Percentiles rank a stretch among this genome's conserved stretches.
Evolutionary conservation across 2,329 filamentous ascomycete species (phyloP).

Genomic region (Ceratocystis colombiana): DNA sequence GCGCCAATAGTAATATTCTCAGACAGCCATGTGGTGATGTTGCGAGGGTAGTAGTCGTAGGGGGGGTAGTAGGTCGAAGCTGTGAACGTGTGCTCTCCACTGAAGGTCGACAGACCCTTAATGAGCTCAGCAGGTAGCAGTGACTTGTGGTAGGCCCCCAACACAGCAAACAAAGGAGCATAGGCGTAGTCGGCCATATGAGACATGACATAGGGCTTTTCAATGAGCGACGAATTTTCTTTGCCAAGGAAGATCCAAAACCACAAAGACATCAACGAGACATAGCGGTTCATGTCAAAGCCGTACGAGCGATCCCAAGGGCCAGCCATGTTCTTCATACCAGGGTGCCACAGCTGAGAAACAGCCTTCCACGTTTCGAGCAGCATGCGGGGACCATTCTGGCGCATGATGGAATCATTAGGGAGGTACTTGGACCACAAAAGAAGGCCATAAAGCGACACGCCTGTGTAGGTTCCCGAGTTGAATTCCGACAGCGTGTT

Average conservation of each 20-base stretch:
- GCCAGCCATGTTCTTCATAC: slow-evolving; percentile 51
- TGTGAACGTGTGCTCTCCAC: slow-evolving; percentile 43
- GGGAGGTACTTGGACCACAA: slow-evolving; percentile 52
- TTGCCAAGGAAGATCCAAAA: slow-evolving; percentile 50
- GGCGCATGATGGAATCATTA: slow-evolving; percentile 42
- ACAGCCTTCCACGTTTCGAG: slow-evolving; percentile 44
- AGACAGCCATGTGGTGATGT: slow-evolving; percentile 50
- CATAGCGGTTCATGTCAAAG: slow-evolving; percentile 53
- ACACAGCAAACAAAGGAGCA: slow-evolving; percentile 45
- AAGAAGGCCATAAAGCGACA: slow-evolving; percentile 49
- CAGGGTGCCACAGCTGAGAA: slow-evolving; percentile 46
- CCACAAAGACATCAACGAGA: slow-evolving; percentile 46
- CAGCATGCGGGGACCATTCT: slow-evolving; percentile 44
- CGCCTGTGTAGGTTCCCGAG: slow-evolving; percentile 52
- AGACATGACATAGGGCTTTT: slow-evolving; percentile 44
- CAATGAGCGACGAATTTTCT: slow-evolving; percentile 33
- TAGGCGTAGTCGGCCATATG: slow-evolving; percentile 51
- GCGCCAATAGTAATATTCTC: slow-evolving; percentile 50
- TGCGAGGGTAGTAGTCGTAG: slow-evolving; percentile 46
- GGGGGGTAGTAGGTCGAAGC: slow-evolving; percentile 49
- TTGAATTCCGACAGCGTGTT: slow-evolving; percentile 54
- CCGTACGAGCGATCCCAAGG: slow-evolving; percentile 56
- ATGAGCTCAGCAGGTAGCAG: slow-evolving; percentile 38
- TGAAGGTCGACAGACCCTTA: slow-evolving; percentile 38
- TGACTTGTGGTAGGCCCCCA: slow-evolving; percentile 41